These are phyloP conservation scores for Grosmannia penicillata DNA, from an alignment of 2,329 filamentous ascomycete genomes.

Conservation along the genomic window DNA sequence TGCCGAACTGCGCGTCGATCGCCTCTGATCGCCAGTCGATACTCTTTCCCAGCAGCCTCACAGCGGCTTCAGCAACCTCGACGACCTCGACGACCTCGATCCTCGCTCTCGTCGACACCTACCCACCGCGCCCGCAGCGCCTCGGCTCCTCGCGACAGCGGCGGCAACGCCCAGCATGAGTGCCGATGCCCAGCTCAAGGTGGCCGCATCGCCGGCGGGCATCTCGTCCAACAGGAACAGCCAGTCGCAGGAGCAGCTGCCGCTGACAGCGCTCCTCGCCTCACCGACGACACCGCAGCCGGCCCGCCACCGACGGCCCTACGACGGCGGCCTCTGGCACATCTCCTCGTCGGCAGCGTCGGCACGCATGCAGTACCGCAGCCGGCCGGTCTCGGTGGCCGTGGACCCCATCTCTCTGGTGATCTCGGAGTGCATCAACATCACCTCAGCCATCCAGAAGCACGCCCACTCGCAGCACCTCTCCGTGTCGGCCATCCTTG, in stretches of 20 bases:
- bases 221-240: conserved; percentile 8
- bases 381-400: conserved; percentile 57
- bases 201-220: conserved; percentile 12
- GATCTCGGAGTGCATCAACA: conserved; percentile 96
- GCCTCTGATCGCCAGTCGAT: neutral
- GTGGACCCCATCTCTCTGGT: conserved; percentile 86
- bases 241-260: conserved; percentile 3
- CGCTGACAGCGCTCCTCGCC: conserved; percentile 4
- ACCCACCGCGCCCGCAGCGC: neutral
- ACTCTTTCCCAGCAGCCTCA: no score
- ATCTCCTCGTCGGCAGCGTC: conserved; percentile 9
- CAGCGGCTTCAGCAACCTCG: no score
- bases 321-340: no score
- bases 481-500: conserved; percentile 88
- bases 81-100: neutral
- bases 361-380: conserved; percentile 42
- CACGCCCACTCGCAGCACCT: conserved; percentile 92
- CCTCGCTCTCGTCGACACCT: neutral
- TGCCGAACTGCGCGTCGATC: no score
- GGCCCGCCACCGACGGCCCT: conserved; percentile 2
- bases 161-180: conserved; percentile 16
- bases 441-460: conserved; percentile 97
- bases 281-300: conserved; percentile 5
- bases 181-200: conserved; percentile 17
- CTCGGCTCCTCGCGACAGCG: neutral